Evolutionary conservation across 108 stramenopile species (phyloP), one percentile per base, ranked within the genome.

Genomic region (Conticribra guillardii): DNA sequence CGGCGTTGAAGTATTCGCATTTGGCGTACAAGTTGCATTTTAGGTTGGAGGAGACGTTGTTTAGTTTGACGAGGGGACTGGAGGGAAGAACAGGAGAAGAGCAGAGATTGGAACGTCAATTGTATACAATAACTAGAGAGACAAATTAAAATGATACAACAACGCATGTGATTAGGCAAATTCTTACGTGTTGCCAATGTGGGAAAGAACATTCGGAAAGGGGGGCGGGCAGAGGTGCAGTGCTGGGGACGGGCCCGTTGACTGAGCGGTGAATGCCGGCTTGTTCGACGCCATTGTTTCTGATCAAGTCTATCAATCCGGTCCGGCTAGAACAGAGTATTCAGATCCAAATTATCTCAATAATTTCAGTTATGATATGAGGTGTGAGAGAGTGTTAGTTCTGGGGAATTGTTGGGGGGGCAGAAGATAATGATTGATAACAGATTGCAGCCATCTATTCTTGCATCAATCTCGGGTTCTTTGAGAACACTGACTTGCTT

Each of bases 1-100:
- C 97, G 17, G 95, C 92, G 37, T 81, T 81, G 74, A 81, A 81
- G 69, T 64, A 94, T 80, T 94, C 92, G 76, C 90, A 91, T 69
- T 94, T 93, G 50, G 87, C 89, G 63, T 82, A 93, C 61, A 88
- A 56, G 33, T 91, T 76, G 60, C 88, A 87, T 50, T 86, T 85
- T 50, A 80, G 59, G 54, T 84, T 67, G 32, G 71, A 55, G 8
- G 85, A 70, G 54, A 93, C 62, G 37, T 69, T 74, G 32, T 83
- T 73, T 22, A 91, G 76, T 31, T 88, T 82, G n/a, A 96, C 84
- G 44, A 96, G 69, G 0, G 96, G 96, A 30, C 92, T 96, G 69
- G 87, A 76, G 1, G 91, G 91, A 48, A 96, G 86, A 65, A 82
- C 64, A 2, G 63, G 56, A 41, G 37, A 41, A 41, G 5, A 41